These are phyloP conservation scores for Grigorovia transvaalensis DNA, from an alignment of 805 yeast species.

Conservation along the genomic window DNA sequence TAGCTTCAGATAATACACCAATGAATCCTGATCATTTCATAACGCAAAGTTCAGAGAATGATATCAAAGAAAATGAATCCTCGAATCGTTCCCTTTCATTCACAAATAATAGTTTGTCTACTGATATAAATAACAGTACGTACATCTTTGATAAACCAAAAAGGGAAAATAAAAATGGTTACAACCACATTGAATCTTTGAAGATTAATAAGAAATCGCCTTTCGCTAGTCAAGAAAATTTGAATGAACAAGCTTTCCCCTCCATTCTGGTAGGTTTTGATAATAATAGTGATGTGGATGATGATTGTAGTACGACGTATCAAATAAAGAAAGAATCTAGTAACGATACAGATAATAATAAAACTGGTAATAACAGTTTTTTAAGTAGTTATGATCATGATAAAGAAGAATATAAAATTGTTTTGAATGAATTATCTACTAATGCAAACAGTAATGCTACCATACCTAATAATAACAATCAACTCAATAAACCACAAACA, in stretches of 20 bases:
- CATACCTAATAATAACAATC: neutral
- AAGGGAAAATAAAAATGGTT: neutral
- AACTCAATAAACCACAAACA: neutral
- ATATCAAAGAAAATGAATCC: conserved; percentile 28
- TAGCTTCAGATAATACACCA: neutral
- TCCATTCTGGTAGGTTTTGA: conserved; percentile 17
- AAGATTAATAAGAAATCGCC: neutral
- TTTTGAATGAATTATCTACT: neutral
- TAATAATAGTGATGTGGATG: conserved; percentile 4
- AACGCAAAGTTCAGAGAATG: conserved; percentile 25
- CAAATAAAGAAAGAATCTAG: neutral
- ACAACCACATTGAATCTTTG: neutral
- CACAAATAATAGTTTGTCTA: too few relatives aligned
- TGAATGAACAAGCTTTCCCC: conserved; percentile 14
- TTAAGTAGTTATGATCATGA: neutral
- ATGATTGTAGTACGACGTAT: neutral
- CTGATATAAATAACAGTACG: too few relatives aligned
- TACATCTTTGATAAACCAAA: too few relatives aligned
- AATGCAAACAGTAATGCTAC: too few relatives aligned
- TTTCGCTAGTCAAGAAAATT: conserved; percentile 1
- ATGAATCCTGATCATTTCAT: conserved; percentile 5
- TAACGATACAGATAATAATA: neutral
- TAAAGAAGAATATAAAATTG: neutral
- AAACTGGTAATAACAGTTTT: neutral
- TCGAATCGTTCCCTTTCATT: conserved; percentile 2